Evolutionary conservation across 2,329 filamentous ascomycete genomes (phyloP), one percentile per base, ranked within the genome.

Genomic region (Pseudocercospora crystallina): DNA sequence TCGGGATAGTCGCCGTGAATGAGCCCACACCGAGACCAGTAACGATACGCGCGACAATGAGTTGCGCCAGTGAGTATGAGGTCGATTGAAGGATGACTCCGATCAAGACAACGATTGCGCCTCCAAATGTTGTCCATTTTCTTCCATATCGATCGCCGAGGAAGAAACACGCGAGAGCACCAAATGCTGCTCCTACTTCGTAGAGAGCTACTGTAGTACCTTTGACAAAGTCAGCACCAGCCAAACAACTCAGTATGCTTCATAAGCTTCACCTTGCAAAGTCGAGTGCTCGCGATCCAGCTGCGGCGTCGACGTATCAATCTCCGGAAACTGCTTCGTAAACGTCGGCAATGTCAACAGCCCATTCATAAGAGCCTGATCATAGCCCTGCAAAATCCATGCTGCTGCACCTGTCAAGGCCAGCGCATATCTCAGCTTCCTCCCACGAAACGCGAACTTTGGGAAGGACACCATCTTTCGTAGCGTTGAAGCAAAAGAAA

Each of bases 41-140:
- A 40, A 80, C 69, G 12, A 76, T 71, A 41, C 77, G 71, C 10
- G 77, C 77, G 42, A 79, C 64, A 50, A 79, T 77, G 61, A 79
- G 76, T 54, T 80, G 77, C 10, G 75, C 72, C 2, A 66, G 44
- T 0, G 71, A 68, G 12, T 67, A 68, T 1, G 65, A 42, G 7
- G 66, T 62, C 10, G 69, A 56, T 41, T 73, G 72, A 4, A 75
- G 67, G 26, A 72, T 61, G 2, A 70, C 68, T 10, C 72, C 72
- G 9, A 74, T 43, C 10, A 73, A 68, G 61, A 73, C 72, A 44
- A 70, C 62, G 7, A 59, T 29, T 10, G 65, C 70, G 9, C 70
- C 73, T 1, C 64, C 55, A 38, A 74, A 72, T 39, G 75, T 75
- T 2, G 68, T 66, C 49, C 64, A 67, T 44, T 72, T 70, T 14